Conservation (phyloP, 208 protist genomes). For the Acanthamoeba polyphaga region DNA sequence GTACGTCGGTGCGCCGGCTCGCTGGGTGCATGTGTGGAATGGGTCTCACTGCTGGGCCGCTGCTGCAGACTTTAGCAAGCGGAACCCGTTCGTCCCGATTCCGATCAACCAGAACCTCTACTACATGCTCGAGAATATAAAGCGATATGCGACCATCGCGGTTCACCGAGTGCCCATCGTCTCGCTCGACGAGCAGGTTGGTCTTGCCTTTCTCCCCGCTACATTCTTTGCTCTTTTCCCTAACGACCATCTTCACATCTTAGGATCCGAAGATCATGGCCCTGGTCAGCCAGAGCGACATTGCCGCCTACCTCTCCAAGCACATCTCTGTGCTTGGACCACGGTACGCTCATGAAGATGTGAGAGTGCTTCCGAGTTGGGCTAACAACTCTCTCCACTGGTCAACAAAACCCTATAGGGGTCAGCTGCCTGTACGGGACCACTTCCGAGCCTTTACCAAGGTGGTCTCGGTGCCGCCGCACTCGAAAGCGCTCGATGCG, state of each 20-base stretch:
- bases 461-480: conserved; percentile 29
- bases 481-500: conserved; percentile 40
- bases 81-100: conserved; percentile 28
- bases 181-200: not conserved
- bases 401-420: not conserved
- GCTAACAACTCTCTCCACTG: not conserved
- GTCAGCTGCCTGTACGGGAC: not conserved
- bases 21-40: not conserved
- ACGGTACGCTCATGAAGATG: not conserved
- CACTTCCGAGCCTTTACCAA: not conserved
- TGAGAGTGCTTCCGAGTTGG: not conserved
- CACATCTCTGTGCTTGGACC: conserved; percentile 31
- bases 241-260: not conserved
- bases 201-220: not conserved
- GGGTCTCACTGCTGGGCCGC: not conserved
- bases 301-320: not conserved
- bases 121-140: conserved; percentile 35
- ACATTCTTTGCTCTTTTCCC: not conserved
- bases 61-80: conserved; percentile 29
- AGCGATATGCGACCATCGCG: conserved; percentile 9
- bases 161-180: conserved; percentile 10
- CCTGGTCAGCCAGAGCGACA: conserved; percentile 14
- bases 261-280: conserved; percentile 15
- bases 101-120: conserved; percentile 49
- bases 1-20: not conserved